Percentiles rank a stretch among this genome's conserved stretches.
Evolutionary conservation across 345 rosid genomes (phyloP).

Genomic region (Eucalyptus globulus): DNA sequence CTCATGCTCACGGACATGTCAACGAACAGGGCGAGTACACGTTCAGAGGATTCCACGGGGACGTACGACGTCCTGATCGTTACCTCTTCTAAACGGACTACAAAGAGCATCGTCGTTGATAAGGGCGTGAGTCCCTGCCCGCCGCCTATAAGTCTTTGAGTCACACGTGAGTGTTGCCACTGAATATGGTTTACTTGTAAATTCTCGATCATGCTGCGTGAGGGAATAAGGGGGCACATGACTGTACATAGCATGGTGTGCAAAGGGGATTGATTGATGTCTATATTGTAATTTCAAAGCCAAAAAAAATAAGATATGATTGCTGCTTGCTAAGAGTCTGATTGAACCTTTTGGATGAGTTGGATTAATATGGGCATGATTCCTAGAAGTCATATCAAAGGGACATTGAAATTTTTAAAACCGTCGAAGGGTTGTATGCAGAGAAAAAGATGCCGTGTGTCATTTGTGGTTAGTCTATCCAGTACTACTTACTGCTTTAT

Average conservation of each 20-base stretch:
- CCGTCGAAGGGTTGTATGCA: neutral
- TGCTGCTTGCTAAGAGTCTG: neutral
- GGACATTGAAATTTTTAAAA: neutral
- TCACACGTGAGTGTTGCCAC: neutral
- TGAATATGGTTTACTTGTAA: neutral
- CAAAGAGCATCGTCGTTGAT: slow-evolving; percentile 46
- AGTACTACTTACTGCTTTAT: neutral
- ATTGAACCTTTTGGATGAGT: neutral
- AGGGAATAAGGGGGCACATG: neutral
- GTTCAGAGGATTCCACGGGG: slow-evolving; percentile 95
- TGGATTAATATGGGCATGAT: neutral
- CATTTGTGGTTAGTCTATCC: neutral
- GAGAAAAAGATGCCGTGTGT: neutral
- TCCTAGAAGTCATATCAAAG: neutral
- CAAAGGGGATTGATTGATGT: neutral
- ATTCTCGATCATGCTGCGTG: neutral
- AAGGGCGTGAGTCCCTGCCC: slow-evolving; percentile 46
- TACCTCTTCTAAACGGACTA: slow-evolving; percentile 15
- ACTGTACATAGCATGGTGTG: neutral
- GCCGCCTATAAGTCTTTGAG: slow-evolving; percentile 27
- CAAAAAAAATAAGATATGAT: neutral
- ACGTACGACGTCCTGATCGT: slow-evolving; percentile 36
- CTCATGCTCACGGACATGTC: slow-evolving; percentile 32
- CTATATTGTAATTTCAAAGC: neutral
- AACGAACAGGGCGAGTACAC: slow-evolving; percentile 43